Evolutionary conservation across 2,329 filamentous ascomycete genomes (phyloP), one percentile per base, ranked within the genome.

Genomic region (Cucurbitaria berberidis): DNA sequence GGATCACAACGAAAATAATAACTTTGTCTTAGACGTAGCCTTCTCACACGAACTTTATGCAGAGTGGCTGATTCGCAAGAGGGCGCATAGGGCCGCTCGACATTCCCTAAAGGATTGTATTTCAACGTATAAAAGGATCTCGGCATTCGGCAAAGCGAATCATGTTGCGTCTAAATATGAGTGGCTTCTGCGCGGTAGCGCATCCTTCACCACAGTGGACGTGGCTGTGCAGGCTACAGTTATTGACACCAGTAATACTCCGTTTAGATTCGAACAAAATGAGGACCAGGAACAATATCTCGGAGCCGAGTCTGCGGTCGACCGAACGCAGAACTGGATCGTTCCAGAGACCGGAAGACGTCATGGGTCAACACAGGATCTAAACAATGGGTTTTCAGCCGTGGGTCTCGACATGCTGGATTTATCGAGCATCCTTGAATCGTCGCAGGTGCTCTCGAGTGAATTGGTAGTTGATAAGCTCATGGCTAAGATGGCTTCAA

Each of bases 401-500:
- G 76, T 78, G 1, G 80, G 80, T 3, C 81, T 93, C 47, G 90
- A 93, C 75, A 92, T 93, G 87, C 87, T 93, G 67, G 90, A 93
- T 72, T 74, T 93, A 56, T 87, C 90, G 36, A 88, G 88, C 21
- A 93, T 93, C 53, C 79, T 93, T 13, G 86, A 90, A 63, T 90
- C 88, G 2, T 91, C 88, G 9, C 90, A 92, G 68, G 84, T 93
- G 38, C 87, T 93, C 38, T 93, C 89, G 4, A 92, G 89, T 15
- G 88, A 92, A 45, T 76, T 93, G 10, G 84, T 89, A 59, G 84
- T 93, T 11, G 89, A 93, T 59, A 84, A 88, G 63, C 81, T 93
- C 3, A 81, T 93, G 55, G 87, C 88, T 66, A 92, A 89, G 36
- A 91, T 93, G 86, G 90, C 89, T 62, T 86, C 91, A 56, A 90